A percentile compares a stretch with the other conserved stretches of the same genome.
Evolutionary conservation across 1,284 basidiomycete species (phyloP).

Genomic region (Moesziomyces parantarcticus): DNA sequence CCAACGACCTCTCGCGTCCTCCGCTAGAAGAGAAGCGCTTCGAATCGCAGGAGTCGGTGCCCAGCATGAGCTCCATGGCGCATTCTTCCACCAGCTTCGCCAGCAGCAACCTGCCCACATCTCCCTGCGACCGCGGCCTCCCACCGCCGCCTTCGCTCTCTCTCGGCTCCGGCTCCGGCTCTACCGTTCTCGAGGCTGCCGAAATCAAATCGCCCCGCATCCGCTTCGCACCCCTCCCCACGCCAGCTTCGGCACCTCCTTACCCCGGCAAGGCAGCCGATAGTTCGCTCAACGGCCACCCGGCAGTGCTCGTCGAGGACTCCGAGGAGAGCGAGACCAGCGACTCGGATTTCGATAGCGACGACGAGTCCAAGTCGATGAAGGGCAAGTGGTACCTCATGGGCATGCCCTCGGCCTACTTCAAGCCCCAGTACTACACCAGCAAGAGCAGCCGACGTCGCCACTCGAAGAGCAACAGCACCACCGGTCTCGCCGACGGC

Average conservation of each 20-base stretch:
- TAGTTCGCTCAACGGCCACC: conserved; percentile 4
- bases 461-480: conserved; percentile 18
- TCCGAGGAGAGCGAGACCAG: conserved; percentile 24
- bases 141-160: conserved; percentile 4
- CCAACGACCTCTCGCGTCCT: conserved; percentile 22
- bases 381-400: conserved; percentile 63
- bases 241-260: conserved; percentile 22
- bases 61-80: conserved; percentile 44
- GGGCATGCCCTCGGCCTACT: conserved; percentile 59
- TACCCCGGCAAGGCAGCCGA: conserved; percentile 6
- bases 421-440: conserved; percentile 53
- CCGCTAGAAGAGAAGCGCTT: conserved; percentile 32
- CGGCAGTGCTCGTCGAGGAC: conserved; percentile 15
- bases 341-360: conserved; percentile 44
- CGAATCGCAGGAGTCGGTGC: conserved; percentile 45
- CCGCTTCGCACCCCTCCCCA: conserved; percentile 54
- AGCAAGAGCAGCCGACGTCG: conserved; percentile 35
- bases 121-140: conserved; percentile 14
- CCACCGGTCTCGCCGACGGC: conserved; percentile 6
- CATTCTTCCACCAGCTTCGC: conserved; percentile 30
- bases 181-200: conserved; percentile 14
- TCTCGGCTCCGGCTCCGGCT: conserved; percentile 12
- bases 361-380: conserved; percentile 32
- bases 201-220: conserved; percentile 42
- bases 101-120: conserved; percentile 27